These are phyloP conservation scores for Peterozyma xylosa DNA, from an alignment of 805 yeast species.

Conservation along the genomic window DNA sequence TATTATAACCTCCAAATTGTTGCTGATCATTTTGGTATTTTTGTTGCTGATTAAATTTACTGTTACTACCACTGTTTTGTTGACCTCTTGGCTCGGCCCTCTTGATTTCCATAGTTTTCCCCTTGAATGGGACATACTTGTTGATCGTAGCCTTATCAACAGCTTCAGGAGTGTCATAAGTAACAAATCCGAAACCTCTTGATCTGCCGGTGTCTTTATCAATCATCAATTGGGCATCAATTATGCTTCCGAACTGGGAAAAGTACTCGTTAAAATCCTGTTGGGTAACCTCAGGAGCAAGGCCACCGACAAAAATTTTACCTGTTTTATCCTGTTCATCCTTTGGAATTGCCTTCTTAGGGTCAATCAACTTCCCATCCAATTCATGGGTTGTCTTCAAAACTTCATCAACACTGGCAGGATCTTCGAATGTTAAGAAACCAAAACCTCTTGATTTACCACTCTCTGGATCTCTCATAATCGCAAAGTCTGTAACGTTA, in stretches of 20 bases:
- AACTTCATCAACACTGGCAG: slow-evolving; percentile 81
- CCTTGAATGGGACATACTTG: slow-evolving; percentile 77
- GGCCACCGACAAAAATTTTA: slow-evolving; percentile 95
- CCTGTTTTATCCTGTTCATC: slow-evolving; percentile 97
- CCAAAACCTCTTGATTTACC: slow-evolving; percentile 96
- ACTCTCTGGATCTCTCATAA: slow-evolving; percentile 83
- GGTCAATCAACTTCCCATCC: slow-evolving; percentile 95
- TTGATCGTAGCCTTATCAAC: slow-evolving; percentile 83
- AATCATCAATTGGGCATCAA: slow-evolving; percentile 94
- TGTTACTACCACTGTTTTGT: slow-evolving; percentile 24
- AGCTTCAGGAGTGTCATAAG: slow-evolving; percentile 91
- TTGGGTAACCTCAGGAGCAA: slow-evolving; percentile 89
- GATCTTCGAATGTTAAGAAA: slow-evolving; percentile 76
- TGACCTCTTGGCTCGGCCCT: slow-evolving; percentile 79
- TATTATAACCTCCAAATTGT: slow-evolving; percentile 17
- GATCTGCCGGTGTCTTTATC: slow-evolving; percentile 96
- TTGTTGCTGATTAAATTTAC: slow-evolving; percentile 13
- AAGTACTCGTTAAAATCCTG: slow-evolving; percentile 83
- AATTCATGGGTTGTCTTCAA: slow-evolving; percentile 78
- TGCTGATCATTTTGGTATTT: slow-evolving; percentile 16
- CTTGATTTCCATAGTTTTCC: slow-evolving; percentile 77
- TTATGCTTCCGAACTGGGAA: slow-evolving; percentile 75
- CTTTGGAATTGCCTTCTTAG: slow-evolving; percentile 94
- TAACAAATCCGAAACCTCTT: slow-evolving; percentile 94
- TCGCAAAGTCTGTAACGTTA: slow-evolving; percentile 78